phyloP scores from a whole-genome alignment of 2,329 filamentous ascomycete species.

The Kalmusia sp. region DNA sequence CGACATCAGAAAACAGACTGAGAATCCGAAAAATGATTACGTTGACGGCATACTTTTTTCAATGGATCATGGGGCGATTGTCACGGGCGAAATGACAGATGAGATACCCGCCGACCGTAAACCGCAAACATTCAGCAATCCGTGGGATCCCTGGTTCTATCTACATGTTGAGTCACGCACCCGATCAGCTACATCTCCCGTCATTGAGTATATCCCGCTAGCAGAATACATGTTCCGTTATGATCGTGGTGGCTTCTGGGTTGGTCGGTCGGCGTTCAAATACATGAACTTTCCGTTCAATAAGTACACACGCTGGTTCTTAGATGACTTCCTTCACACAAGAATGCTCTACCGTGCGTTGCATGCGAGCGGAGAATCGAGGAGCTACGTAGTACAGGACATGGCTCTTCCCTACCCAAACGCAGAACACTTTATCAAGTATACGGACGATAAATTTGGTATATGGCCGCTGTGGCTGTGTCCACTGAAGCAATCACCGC shows the following conservation, averaged over 20 bases:
- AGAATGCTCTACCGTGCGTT: constrained; percentile 71
- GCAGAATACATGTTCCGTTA: constrained; percentile 75
- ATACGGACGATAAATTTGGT: constrained; percentile 46
- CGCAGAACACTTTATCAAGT: constrained; percentile 53
- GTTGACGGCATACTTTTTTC: constrained; percentile 60
- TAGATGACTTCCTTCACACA: constrained; percentile 69
- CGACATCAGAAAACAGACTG: constrained; percentile 47
- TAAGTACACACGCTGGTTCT: constrained; percentile 64
- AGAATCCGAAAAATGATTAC: constrained; percentile 51
- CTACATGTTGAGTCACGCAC: constrained; percentile 54
- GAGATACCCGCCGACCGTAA: constrained; percentile 35
- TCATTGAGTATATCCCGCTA: constrained; percentile 65
- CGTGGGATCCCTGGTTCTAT: constrained; percentile 61
- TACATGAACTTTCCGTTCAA: constrained; percentile 73
- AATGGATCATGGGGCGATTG: constrained; percentile 49
- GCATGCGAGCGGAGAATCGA: constrained; percentile 66
- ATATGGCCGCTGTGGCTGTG: constrained; percentile 60
- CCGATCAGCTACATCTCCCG: constrained; percentile 37
- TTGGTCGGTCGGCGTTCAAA: constrained; percentile 65
- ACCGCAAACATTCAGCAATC: constrained; percentile 49
- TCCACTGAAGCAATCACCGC: constrained; percentile 47
- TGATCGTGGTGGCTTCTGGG: constrained; percentile 75
- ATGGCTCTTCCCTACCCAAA: constrained; percentile 57
- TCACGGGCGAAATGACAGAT: constrained; percentile 54
- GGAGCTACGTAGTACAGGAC: constrained; percentile 71